phyloP scores from a whole-genome alignment of 768 basidiomycete species.

The Austroboletus festivus region DNA sequence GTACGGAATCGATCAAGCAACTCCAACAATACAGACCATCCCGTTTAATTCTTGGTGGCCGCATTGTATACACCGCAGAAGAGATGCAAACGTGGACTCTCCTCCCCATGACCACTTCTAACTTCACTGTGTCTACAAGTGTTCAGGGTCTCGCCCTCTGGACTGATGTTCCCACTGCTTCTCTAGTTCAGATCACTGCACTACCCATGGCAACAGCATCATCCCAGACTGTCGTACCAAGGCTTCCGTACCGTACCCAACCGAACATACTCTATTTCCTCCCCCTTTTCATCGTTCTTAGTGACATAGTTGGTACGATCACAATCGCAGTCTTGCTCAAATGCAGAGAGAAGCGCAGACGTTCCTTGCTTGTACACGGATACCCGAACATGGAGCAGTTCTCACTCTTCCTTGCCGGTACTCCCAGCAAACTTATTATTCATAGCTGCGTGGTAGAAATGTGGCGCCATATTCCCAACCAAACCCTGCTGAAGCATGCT shows the following conservation, averaged over 20 bases:
- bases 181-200: slow-evolving; percentile 35
- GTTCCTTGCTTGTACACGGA: slow-evolving; percentile 11
- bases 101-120: slow-evolving; percentile 4
- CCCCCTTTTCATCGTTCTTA: slow-evolving; percentile 26
- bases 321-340: slow-evolving; percentile 6
- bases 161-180: slow-evolving; percentile 8
- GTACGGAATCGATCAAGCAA: slow-evolving; percentile 17
- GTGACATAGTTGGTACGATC: slow-evolving; percentile 23
- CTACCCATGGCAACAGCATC: slow-evolving; percentile 26
- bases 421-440: slow-evolving; percentile 30
- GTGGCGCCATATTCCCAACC: not conserved
- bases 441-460: slow-evolving; percentile 22
- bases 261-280: slow-evolving; percentile 27
- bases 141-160: not conserved
- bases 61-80: slow-evolving; percentile 15
- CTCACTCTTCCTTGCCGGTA: slow-evolving; percentile 19
- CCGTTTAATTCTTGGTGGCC: slow-evolving; percentile 38
- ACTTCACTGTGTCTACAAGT: not conserved
- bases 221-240: slow-evolving; percentile 13
- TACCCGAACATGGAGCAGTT: slow-evolving; percentile 28
- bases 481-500: too few species aligned
- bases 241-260: slow-evolving; percentile 19
- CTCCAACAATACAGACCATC: slow-evolving; percentile 11
- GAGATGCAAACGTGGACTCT: slow-evolving; percentile 13
- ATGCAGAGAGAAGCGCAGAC: too few species aligned